Conservation (phyloP, 129 eudicot species). For the Lonicera japonica region DNA sequence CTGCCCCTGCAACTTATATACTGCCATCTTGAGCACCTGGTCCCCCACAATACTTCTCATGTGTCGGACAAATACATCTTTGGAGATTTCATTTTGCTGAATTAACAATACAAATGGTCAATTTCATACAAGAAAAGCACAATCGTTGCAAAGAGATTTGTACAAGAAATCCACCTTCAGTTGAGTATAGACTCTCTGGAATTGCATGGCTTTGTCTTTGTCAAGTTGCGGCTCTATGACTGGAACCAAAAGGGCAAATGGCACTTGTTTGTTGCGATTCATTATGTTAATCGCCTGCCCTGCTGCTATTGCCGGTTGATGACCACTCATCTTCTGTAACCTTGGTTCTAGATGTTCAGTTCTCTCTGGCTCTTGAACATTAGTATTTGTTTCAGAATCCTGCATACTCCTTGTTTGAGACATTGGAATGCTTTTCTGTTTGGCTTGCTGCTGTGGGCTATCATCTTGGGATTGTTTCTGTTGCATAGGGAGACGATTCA, state of each 20-base stretch:
- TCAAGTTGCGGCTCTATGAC: constrained; percentile 81
- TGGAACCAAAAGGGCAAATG: constrained; percentile 72
- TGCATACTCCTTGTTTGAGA: constrained; percentile 39
- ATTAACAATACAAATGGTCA: constrained; percentile 3
- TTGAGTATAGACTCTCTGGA: constrained; percentile 53
- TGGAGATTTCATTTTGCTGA: constrained; percentile 68
- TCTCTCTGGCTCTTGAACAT: constrained; percentile 31
- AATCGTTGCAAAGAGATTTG: constrained; percentile 8
- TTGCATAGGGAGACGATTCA: too few relatives aligned
- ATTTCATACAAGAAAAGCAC: not conserved
- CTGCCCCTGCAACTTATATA: constrained; percentile 61
- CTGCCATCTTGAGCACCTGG: constrained; percentile 84
- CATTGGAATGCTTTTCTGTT: constrained; percentile 28
- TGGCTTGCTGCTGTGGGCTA: constrained; percentile 25
- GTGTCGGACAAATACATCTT: constrained; percentile 63
- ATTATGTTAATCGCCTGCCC: constrained; percentile 34
- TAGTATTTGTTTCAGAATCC: constrained; percentile 30
- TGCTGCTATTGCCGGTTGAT: constrained; percentile 36
- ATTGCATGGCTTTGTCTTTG: constrained; percentile 81
- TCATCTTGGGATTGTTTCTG: constrained; percentile 30
- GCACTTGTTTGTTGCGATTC: constrained; percentile 55
- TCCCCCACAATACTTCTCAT: constrained; percentile 85
- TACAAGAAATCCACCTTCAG: constrained; percentile 38
- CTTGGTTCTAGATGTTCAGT: constrained; percentile 31
- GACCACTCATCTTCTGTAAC: constrained; percentile 35